Evolutionary conservation across 1,284 basidiomycete species (phyloP).

Genomic region (Sanghuangporus weigelae): DNA sequence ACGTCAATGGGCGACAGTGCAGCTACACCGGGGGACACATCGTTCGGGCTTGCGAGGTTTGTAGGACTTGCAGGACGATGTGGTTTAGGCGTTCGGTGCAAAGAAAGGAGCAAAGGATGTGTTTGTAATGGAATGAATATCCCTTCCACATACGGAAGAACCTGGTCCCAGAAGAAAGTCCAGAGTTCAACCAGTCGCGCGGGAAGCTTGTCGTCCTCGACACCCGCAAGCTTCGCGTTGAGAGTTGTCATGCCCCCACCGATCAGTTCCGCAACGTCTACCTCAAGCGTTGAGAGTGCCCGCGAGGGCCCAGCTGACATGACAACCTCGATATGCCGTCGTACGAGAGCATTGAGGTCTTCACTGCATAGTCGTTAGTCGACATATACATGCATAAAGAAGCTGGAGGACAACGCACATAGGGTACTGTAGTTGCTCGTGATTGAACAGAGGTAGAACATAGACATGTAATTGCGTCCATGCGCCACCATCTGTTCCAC

Average conservation of each 20-base stretch:
- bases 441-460: constrained; percentile 88
- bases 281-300: constrained; percentile 63
- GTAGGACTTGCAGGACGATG: constrained; percentile 13
- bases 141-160: constrained; percentile 86
- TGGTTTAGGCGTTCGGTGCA: constrained; percentile 57
- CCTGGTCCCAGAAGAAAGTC: constrained; percentile 92
- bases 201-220: constrained; percentile 74
- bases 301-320: constrained; percentile 60
- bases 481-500: constrained; percentile 43
- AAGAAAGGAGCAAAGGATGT: constrained; percentile 58
- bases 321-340: constrained; percentile 67
- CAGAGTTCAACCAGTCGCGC: constrained; percentile 81
- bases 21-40: not conserved
- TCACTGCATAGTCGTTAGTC: constrained; percentile 48
- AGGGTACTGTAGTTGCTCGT: constrained; percentile 80
- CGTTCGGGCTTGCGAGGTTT: not conserved
- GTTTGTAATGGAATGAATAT: constrained; percentile 77
- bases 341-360: constrained; percentile 81
- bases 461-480: constrained; percentile 84
- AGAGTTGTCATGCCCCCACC: constrained; percentile 89
- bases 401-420: constrained; percentile 48
- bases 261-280: constrained; percentile 80
- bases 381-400: not conserved
- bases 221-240: constrained; percentile 71
- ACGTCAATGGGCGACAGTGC: constrained; percentile 67